A percentile compares a stretch with the other conserved stretches of the same genome.
Evolutionary conservation across 441 rosid species (phyloP).

Genomic region (Dalechampia spathulata): DNA sequence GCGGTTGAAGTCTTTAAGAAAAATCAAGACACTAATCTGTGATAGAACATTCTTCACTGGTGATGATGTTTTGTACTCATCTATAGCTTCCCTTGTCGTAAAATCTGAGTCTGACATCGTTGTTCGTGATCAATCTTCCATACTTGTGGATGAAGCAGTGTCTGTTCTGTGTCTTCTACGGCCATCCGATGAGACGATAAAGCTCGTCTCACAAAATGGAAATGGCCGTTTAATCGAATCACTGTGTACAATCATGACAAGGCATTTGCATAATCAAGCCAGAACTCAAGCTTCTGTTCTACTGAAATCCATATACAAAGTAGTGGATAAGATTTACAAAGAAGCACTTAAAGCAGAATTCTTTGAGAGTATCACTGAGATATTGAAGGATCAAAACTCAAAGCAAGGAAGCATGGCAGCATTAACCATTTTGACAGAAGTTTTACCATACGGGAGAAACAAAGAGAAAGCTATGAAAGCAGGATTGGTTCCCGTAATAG

Average conservation of each 20-base stretch:
- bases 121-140: not conserved
- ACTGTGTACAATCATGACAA: slow-evolving; percentile 13
- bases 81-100: slow-evolving; percentile 4
- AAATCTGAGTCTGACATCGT: not conserved
- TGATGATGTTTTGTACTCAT: slow-evolving; percentile 14
- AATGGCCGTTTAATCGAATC: slow-evolving; percentile 11
- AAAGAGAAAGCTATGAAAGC: slow-evolving; percentile 17
- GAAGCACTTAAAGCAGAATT: slow-evolving; percentile 11
- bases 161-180: slow-evolving; percentile 14
- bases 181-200: slow-evolving; percentile 16
- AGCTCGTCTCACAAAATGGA: slow-evolving; percentile 10
- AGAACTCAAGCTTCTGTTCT: slow-evolving; percentile 13
- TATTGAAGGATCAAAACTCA: slow-evolving; percentile 22
- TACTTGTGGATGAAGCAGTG: slow-evolving; percentile 13
- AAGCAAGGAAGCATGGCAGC: slow-evolving; percentile 15
- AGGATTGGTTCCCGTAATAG: slow-evolving; percentile 13
- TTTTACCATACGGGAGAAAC: slow-evolving; percentile 10
- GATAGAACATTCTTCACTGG: not conserved
- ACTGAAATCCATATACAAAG: slow-evolving; percentile 16
- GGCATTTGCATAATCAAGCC: not conserved
- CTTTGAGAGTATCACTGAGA: slow-evolving; percentile 17
- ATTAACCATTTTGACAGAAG: slow-evolving; percentile 13
- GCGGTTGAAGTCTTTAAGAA: slow-evolving; percentile 14
- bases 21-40: slow-evolving; percentile 13
- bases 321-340: slow-evolving; percentile 16